These are phyloP conservation scores for Colletotrichum gloeosporioides DNA, from an alignment of 2,329 filamentous ascomycete genomes.

Conservation along the genomic window DNA sequence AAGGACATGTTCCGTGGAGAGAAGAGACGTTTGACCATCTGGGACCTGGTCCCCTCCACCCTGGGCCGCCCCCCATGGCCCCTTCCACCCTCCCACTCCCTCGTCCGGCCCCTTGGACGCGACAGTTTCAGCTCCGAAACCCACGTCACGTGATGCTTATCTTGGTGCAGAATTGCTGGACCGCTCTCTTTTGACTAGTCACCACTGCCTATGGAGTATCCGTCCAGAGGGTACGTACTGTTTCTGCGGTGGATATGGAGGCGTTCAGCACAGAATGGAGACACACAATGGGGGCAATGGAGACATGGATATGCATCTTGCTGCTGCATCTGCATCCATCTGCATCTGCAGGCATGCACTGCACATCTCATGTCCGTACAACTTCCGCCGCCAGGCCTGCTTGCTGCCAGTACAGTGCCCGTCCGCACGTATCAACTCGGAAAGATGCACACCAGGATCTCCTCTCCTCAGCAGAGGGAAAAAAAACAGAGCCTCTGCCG, in stretches of 20 bases:
- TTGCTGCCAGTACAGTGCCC: not conserved
- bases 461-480: not conserved
- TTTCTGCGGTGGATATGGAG: not conserved
- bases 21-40: conserved; percentile 22
- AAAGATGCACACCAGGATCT: not conserved
- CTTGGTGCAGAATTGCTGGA: not conserved
- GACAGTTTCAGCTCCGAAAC: conserved; percentile 23
- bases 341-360: not conserved
- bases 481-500: not conserved
- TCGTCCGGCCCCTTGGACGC: conserved; percentile 17
- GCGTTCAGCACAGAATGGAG: not conserved
- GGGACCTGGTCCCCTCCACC: conserved; percentile 8
- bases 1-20: conserved; percentile 20
- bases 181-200: too few relatives aligned
- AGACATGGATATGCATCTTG: not conserved
- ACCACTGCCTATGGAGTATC: too few relatives aligned
- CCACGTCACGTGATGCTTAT: conserved; percentile 8
- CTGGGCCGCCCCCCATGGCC: not conserved
- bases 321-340: not conserved
- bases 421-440: not conserved
- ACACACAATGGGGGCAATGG: not conserved
- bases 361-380: conserved; percentile 4
- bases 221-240: not conserved
- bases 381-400: not conserved
- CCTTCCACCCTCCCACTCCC: not conserved